Evolutionary conservation across 2,329 filamentous ascomycete genomes (phyloP).

Genomic region (Trichoderma simmonsii): DNA sequence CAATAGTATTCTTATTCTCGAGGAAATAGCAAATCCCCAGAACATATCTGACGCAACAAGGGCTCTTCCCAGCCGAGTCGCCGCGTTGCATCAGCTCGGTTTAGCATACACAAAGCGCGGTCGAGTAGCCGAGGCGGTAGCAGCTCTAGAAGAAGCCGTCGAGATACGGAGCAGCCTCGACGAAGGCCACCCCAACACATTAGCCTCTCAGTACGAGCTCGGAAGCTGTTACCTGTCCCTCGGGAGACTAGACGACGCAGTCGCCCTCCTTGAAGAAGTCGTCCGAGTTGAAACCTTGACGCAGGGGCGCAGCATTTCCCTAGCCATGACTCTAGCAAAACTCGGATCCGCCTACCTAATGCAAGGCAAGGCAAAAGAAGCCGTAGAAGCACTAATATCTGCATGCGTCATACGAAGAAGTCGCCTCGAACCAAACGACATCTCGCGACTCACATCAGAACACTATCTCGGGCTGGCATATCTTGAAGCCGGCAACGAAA

Average conservation of each 20-base stretch:
- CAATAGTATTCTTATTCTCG: neutral
- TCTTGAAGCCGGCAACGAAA: neutral
- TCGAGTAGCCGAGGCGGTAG: neutral
- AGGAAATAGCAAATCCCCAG: neutral
- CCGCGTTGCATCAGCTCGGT: neutral
- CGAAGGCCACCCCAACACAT: neutral
- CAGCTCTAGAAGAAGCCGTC: neutral
- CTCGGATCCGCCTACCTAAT: neutral
- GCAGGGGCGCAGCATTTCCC: neutral
- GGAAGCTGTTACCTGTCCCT: constrained; percentile 1
- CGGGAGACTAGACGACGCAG: neutral
- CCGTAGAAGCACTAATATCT: neutral
- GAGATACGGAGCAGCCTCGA: neutral
- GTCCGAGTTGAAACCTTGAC: neutral
- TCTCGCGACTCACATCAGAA: neutral
- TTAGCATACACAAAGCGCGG: neutral
- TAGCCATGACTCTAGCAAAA: neutral
- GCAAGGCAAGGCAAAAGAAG: neutral
- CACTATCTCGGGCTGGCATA: constrained; percentile 1
- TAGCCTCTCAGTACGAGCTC: constrained; percentile 12
- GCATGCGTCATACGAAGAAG: neutral
- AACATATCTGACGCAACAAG: neutral
- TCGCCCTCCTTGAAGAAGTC: neutral
- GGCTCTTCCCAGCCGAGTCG: neutral
- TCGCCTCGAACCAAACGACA: neutral